Percentiles rank a stretch among this genome's conserved stretches.
Evolutionary conservation across 805 yeast genomes (phyloP).

Genomic region (Metschnikowia lochheadii): DNA sequence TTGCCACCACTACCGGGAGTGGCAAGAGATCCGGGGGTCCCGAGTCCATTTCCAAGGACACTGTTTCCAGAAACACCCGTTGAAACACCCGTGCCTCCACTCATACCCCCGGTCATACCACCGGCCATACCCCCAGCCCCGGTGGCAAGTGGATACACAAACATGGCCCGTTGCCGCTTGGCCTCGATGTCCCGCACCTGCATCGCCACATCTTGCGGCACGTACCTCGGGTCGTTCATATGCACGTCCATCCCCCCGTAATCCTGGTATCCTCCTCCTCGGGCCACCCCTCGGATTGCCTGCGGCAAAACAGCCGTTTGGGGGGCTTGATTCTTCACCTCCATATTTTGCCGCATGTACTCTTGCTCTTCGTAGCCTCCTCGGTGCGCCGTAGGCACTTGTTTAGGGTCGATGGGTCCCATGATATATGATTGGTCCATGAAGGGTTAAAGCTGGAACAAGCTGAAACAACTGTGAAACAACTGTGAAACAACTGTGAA

Average conservation of each 20-base stretch:
- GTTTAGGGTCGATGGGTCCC: constrained; percentile 13
- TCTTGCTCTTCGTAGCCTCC: constrained; percentile 15
- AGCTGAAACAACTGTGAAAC: no score
- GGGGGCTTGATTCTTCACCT: constrained; percentile 15
- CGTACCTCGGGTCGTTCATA: constrained; percentile 14
- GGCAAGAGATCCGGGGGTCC: no score
- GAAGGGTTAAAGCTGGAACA: not conserved
- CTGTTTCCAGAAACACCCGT: no score
- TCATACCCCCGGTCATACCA: not conserved
- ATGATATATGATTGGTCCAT: constrained; percentile 17
- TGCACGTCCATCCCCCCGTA: constrained; percentile 6
- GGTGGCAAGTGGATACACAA: constrained; percentile 10
- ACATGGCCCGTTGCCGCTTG: constrained; percentile 11
- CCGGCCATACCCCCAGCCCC: not conserved
- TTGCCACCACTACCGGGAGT: no score
- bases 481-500: no score
- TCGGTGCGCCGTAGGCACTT: constrained; percentile 7
- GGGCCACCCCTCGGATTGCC: not conserved
- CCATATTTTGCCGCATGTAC: constrained; percentile 10
- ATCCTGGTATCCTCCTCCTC: not conserved
- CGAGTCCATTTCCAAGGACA: no score
- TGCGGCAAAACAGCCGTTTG: constrained; percentile 12
- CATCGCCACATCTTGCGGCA: constrained; percentile 13
- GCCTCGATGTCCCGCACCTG: constrained; percentile 15
- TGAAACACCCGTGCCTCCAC: not conserved